phyloP scores from a whole-genome alignment of 129 eudicot genomes.

The Artemisia argyi region DNA sequence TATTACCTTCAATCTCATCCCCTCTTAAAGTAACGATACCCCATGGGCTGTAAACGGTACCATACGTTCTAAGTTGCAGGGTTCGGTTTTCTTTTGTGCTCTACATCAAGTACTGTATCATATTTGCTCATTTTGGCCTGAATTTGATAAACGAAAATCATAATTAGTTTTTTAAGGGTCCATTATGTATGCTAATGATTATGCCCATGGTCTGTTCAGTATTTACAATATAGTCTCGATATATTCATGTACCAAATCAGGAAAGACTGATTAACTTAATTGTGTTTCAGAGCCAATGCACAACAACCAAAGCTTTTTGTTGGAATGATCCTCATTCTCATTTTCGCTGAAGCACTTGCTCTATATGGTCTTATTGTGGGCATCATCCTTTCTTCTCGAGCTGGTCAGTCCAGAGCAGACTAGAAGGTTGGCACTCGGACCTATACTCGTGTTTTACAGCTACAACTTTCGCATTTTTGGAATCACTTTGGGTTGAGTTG shows the following conservation, averaged over 20 bases:
- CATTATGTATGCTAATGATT: not conserved
- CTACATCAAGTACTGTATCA: too few relatives aligned
- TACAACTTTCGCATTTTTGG: constrained; percentile 25
- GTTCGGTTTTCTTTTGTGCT: too few relatives aligned
- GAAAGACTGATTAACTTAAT: not conserved
- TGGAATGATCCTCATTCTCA: constrained; percentile 85
- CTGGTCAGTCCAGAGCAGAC: constrained; percentile 93
- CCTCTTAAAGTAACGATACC: too few relatives aligned
- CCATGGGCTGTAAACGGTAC: too few relatives aligned
- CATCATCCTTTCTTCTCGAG: constrained; percentile 86
- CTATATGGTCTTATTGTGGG: constrained; percentile 86
- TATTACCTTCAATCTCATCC: too few relatives aligned
- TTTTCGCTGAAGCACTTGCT: constrained; percentile 85
- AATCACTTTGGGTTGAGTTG: constrained; percentile 22
- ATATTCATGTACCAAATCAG: not conserved
- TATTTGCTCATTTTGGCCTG: too few relatives aligned
- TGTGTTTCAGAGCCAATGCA: constrained; percentile 67
- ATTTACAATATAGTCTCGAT: not conserved
- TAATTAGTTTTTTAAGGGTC: too few relatives aligned
- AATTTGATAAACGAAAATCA: too few relatives aligned
- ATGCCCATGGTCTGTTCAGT: not conserved
- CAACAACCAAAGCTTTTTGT: constrained; percentile 87
- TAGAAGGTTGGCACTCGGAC: constrained; percentile 25
- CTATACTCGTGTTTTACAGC: constrained; percentile 13
- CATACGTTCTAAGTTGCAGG: too few relatives aligned